Percentiles rank a stretch among this genome's conserved stretches.
Conservation (phyloP, 2,329 filamentous ascomycete genomes). For the Fusarium pseudoanthophilum region DNA sequence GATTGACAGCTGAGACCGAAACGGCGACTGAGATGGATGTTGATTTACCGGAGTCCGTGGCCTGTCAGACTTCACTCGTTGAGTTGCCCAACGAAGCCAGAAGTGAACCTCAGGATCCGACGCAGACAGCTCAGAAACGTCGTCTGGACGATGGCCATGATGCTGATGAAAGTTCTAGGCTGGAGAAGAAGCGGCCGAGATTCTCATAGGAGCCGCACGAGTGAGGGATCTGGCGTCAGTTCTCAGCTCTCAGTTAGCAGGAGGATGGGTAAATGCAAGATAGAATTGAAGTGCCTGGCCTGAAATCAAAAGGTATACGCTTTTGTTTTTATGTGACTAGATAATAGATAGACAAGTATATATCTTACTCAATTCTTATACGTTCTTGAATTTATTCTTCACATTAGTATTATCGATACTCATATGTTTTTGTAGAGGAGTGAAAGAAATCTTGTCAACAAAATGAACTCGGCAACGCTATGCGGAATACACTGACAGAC, state of each 20-base stretch:
- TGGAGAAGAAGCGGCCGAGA: background rate
- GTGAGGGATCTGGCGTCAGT: too few relatives aligned
- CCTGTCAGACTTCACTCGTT: background rate
- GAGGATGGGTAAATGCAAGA: background rate
- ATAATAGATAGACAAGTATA: background rate
- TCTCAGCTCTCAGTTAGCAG: too few relatives aligned
- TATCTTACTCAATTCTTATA: fast-evolving
- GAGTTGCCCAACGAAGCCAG: background rate
- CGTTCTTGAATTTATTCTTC: background rate
- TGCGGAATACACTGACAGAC: background rate
- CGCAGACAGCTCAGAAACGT: background rate
- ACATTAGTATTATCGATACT: background rate
- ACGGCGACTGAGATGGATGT: background rate
- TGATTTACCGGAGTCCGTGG: background rate
- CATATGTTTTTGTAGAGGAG: background rate
- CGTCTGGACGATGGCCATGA: background rate
- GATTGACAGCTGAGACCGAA: background rate
- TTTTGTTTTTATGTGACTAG: background rate
- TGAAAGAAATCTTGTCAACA: background rate
- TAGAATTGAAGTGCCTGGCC: background rate
- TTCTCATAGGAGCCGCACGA: background rate
- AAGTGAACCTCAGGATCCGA: background rate
- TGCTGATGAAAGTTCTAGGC: background rate
- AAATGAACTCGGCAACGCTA: background rate
- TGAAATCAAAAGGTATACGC: fast-evolving